phyloP scores from a whole-genome alignment of 805 yeast species.

The Ascoidea asiatica region DNA sequence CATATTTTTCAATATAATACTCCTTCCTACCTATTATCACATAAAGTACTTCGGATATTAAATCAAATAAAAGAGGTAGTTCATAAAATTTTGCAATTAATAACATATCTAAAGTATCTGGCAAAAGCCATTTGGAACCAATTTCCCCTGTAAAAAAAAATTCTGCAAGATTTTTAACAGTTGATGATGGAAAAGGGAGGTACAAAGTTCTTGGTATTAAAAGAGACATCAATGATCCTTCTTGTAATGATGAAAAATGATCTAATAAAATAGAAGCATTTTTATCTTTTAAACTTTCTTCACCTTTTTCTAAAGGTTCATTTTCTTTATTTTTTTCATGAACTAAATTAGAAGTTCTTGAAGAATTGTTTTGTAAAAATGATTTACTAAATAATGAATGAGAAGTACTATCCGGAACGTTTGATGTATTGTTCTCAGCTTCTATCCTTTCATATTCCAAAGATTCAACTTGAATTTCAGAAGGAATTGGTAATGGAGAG shows the following conservation, averaged over 20 bases:
- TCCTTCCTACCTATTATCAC: constrained; percentile 62
- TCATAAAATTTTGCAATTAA: constrained; percentile 52
- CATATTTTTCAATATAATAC: constrained; percentile 23
- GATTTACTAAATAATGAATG: not conserved
- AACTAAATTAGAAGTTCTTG: not conserved
- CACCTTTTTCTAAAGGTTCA: not conserved
- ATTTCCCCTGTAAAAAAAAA: constrained; percentile 71
- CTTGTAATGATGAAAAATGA: constrained; percentile 6
- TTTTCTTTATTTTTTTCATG: too few species aligned
- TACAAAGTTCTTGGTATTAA: constrained; percentile 56
- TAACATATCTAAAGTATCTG: constrained; percentile 49
- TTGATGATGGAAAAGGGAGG: constrained; percentile 48
- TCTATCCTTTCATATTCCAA: too few species aligned
- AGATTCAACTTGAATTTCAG: not conserved
- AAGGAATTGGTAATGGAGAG: not conserved
- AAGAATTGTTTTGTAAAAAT: not conserved
- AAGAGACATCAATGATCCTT: constrained; percentile 38
- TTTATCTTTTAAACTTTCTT: too few species aligned
- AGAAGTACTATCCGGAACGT: too few species aligned
- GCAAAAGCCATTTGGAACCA: constrained; percentile 59
- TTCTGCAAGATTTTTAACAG: constrained; percentile 56
- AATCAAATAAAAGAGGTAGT: constrained; percentile 56
- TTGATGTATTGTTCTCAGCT: too few species aligned
- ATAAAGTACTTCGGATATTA: constrained; percentile 54
- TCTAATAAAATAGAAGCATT: not conserved